These are phyloP conservation scores for Echeveria elegans DNA, from an alignment of 164 flowering plant species.

Conservation along the genomic window DNA sequence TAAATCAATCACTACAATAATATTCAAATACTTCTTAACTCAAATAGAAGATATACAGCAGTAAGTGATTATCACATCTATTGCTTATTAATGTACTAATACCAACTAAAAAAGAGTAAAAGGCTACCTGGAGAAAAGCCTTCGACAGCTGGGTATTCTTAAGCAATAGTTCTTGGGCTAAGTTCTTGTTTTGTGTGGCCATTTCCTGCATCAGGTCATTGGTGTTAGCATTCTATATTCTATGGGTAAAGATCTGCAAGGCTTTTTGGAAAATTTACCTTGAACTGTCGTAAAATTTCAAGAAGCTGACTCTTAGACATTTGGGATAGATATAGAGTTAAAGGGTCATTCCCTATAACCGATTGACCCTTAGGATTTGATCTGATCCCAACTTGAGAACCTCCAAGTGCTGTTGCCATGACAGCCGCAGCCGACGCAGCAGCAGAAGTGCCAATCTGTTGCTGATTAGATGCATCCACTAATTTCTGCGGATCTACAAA, in stretches of 20 bases:
- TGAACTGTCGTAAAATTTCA: conserved; percentile 58
- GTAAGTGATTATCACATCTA: not conserved
- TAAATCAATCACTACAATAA: not conserved
- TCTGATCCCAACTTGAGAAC: conserved; percentile 42
- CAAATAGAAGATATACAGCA: not conserved
- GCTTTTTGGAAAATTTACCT: conserved; percentile 29
- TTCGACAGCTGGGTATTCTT: conserved; percentile 64
- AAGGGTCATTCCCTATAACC: conserved; percentile 55
- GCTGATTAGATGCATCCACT: conserved; percentile 44
- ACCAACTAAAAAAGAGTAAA: conserved; percentile 1
- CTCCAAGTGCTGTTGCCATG: conserved; percentile 85
- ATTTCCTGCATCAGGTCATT: conserved; percentile 29
- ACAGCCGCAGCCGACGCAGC: conserved; percentile 76
- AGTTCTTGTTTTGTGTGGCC: conserved; percentile 63
- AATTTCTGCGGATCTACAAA: conserved; percentile 43
- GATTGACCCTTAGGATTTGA: conserved; percentile 39
- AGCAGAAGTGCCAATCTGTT: conserved; percentile 69
- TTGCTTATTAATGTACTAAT: not conserved
- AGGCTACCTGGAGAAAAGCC: conserved; percentile 81
- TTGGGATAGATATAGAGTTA: conserved; percentile 77
- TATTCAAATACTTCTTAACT: not conserved
- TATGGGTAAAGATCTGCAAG: not conserved
- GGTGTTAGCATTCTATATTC: not conserved
- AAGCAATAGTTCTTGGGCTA: conserved; percentile 58
- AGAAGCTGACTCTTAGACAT: conserved; percentile 70